These are phyloP conservation scores for Tulasnella sp. DNA, from an alignment of 768 basidiomycete species.

Conservation along the genomic window DNA sequence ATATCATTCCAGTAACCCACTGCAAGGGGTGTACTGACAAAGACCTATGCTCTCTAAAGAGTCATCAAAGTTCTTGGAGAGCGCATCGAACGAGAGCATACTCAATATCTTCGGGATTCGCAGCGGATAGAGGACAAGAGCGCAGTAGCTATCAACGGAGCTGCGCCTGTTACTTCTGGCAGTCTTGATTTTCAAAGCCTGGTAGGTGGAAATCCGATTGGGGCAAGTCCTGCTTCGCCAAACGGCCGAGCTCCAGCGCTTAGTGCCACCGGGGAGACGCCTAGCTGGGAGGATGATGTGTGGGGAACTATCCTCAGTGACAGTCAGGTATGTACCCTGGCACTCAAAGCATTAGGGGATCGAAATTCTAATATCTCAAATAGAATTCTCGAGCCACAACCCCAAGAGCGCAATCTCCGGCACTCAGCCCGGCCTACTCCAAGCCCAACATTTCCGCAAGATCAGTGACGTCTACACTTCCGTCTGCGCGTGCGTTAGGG, in stretches of 20 bases:
- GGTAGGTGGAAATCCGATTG: slow-evolving; percentile 38
- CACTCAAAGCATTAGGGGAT: slow-evolving; percentile 22
- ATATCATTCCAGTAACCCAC: slow-evolving; percentile 24
- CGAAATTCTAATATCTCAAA: slow-evolving; percentile 10
- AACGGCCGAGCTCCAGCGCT: slow-evolving; percentile 9
- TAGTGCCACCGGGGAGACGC: slow-evolving; percentile 32
- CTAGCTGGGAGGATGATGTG: slow-evolving; percentile 68
- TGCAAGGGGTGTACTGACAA: too few species aligned
- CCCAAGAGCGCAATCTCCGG: slow-evolving; percentile 16
- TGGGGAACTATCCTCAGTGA: slow-evolving; percentile 68
- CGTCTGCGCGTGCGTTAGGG: slow-evolving; percentile 4
- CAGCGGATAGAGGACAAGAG: slow-evolving; percentile 79
- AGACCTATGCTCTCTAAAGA: slow-evolving; percentile 11
- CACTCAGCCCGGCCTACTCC: neutral
- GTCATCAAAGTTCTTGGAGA: slow-evolving; percentile 41
- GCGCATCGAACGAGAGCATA: slow-evolving; percentile 86
- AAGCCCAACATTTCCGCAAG: neutral
- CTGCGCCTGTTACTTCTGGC: slow-evolving; percentile 29
- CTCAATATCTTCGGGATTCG: slow-evolving; percentile 84
- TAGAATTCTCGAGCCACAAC: neutral
- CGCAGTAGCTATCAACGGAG: slow-evolving; percentile 33
- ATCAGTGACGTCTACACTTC: neutral
- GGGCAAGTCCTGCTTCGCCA: slow-evolving; percentile 23
- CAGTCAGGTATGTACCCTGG: slow-evolving; percentile 22
- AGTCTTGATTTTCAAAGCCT: slow-evolving; percentile 79